Base-by-base conservation (phyloP, 73 alveolate species). In the Breviolum minutum region DNA sequence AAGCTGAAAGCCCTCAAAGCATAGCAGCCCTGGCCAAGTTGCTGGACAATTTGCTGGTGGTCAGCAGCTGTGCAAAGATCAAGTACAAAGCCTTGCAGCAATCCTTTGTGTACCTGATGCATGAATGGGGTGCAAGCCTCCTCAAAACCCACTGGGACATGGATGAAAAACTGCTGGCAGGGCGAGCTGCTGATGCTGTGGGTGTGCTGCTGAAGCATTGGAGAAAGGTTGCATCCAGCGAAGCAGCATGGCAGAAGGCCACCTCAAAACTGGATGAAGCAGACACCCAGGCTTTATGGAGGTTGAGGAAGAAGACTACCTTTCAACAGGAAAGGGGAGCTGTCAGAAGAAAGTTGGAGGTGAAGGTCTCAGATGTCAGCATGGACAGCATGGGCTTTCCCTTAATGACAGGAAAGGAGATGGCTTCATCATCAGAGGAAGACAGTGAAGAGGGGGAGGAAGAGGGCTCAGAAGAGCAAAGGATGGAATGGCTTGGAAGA, bases 11-110 rank as follows among this genome's bases (percentile, higher is more conserved):
- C 69, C 30, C 69, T 6, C 9, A 8, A n/a, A 9, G 30, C 89
- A 5, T 80, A 12, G 7, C 19, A 27, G 48, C 30, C 32, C 89
- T 80, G 20, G 7, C 8, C 89, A 12, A 24, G 89, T 29, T 80
- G 69, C 69, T 80, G 89, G 89, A 22, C 17, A n/a, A 27, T 29
- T 80, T 80, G 89, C 7, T 80, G 64, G 69, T 7, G 16, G 89
- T 40, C 17, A 8, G 32, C 66, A 64, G 69, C n/a, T 11, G 69
- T 32, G 89, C 69, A 8, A 16, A 80, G 68, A 16, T 80, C 69
- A 80, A 80, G 69, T 80, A 80, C 89, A 80, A 32, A 30, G 30
- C 30, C 89, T 29, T 80, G 89, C 30, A 80, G 89, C 64, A 80
- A 16, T 40, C 32, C 89, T 10, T 80, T 27, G 30, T 4, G 68